Evolutionary conservation across 169 alveolate species (phyloP).

Genomic region (Amoebophrya sp.): DNA sequence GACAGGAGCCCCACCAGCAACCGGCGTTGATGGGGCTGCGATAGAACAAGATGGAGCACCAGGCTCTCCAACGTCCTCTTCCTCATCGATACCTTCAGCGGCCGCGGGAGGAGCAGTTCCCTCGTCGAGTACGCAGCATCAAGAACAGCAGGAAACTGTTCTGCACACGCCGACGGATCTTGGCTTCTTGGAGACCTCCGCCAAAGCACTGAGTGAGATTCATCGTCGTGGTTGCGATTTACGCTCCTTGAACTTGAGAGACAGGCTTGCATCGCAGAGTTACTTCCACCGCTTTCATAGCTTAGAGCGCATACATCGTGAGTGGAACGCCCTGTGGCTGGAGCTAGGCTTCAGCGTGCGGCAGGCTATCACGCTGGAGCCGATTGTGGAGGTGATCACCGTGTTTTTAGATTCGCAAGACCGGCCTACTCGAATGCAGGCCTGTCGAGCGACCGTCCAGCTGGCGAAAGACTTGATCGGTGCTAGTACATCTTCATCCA

Average conservation of each 20-base stretch:
- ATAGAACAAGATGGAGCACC: no score
- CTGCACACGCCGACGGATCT: no score
- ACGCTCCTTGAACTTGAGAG: background rate
- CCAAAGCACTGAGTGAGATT: background rate
- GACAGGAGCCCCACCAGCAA: no score
- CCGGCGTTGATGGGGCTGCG: no score
- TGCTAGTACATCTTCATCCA: background rate
- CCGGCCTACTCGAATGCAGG: background rate
- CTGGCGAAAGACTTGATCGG: background rate
- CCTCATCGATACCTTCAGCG: no score
- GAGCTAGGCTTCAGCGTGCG: background rate
- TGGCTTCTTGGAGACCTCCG: background rate
- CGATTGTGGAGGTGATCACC: background rate
- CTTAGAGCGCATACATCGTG: background rate
- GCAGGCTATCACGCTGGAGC: background rate
- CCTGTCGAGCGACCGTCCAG: background rate
- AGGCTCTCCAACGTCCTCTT: no score
- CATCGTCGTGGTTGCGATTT: constrained; percentile 7
- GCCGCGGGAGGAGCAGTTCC: no score
- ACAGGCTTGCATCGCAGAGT: background rate
- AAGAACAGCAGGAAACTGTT: no score
- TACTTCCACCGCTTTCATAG: background rate
- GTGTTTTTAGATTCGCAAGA: background rate
- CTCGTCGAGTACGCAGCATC: no score
- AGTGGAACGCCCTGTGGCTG: constrained; percentile 11